phyloP scores from a whole-genome alignment of 139 green algal genomes.

The Chlamydomonas applanata region DNA sequence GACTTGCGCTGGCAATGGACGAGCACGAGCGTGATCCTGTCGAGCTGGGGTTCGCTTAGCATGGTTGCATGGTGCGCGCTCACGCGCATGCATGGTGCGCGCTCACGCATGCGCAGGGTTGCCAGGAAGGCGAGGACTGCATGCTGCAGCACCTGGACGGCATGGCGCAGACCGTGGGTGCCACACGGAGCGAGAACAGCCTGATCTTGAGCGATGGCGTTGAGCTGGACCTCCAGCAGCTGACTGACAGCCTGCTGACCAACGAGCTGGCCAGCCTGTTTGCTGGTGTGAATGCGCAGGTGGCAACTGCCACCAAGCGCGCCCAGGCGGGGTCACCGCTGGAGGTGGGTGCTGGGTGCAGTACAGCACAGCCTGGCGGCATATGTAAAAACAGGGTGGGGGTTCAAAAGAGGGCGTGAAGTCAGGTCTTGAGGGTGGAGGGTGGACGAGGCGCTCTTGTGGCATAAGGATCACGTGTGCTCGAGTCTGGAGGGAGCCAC shows the following conservation, averaged over 20 bases:
- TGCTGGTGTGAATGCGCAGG: conserved; percentile 2
- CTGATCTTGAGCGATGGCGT: background rate
- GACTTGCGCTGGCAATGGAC: too few relatives aligned
- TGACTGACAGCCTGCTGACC: conserved; percentile 17
- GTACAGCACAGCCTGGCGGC: too few relatives aligned
- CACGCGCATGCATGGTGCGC: background rate
- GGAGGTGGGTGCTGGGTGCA: too few relatives aligned
- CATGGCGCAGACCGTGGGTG: background rate
- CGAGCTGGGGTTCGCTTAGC: too few relatives aligned
- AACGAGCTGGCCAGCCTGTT: conserved; percentile 28
- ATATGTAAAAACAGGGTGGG: too few relatives aligned
- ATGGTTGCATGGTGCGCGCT: too few relatives aligned
- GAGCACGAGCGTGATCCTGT: too few relatives aligned
- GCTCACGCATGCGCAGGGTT: conserved; percentile 8
- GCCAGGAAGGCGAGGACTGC: conserved; percentile 3
- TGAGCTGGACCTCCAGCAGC: conserved; percentile 19
- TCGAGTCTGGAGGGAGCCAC: too few relatives aligned
- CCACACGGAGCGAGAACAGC: background rate
- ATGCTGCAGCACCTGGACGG: conserved; percentile 5
- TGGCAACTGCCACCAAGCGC: conserved; percentile 5
- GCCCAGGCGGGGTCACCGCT: background rate
- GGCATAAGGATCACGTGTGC: too few relatives aligned
- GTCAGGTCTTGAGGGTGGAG: too few relatives aligned
- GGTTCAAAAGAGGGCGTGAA: too few relatives aligned
- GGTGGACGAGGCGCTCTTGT: too few relatives aligned